A percentile compares a stretch with the other conserved stretches of the same genome.
Evolutionary conservation across 768 basidiomycete species (phyloP).

Genomic region (Macrolepiota dolichaula): DNA sequence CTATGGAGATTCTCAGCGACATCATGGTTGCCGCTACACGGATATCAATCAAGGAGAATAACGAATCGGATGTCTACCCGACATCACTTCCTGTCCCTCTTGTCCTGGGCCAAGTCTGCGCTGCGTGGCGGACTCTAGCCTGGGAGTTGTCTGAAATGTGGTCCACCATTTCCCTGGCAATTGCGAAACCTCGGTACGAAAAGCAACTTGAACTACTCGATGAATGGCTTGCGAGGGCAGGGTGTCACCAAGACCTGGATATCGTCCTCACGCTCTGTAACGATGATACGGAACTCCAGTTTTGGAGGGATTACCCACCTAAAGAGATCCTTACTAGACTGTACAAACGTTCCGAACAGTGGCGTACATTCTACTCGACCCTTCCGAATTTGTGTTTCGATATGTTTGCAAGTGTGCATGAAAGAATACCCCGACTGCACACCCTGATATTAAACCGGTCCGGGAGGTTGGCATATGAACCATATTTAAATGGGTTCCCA

Average conservation of each 20-base stretch:
- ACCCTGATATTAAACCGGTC: conserved; percentile 8
- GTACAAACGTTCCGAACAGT: conserved; percentile 6
- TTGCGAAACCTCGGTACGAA: not conserved
- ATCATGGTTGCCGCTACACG: conserved; percentile 5
- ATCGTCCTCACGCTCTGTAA: conserved; percentile 5
- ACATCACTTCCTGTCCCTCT: conserved; percentile 4
- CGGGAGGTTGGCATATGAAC: not conserved
- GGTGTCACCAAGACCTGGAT: conserved; percentile 1
- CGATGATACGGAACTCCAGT: conserved; percentile 3
- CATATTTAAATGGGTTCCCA: not conserved
- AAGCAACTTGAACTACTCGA: conserved; percentile 2
- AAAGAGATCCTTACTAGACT: not conserved
- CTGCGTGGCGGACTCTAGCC: conserved; percentile 5
- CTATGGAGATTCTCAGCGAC: conserved; percentile 9
- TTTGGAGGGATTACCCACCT: conserved; percentile 8
- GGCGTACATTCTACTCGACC: conserved; percentile 11
- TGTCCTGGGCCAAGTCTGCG: conserved; percentile 6
- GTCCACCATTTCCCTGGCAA: conserved; percentile 8
- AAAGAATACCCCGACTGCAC: not conserved
- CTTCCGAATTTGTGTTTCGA: conserved; percentile 10
- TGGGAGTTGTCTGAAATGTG: conserved; percentile 5
- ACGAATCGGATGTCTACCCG: conserved; percentile 8
- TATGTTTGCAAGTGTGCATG: conserved; percentile 5
- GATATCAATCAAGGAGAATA: conserved; percentile 7
- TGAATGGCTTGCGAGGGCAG: conserved; percentile 6